Evolutionary conservation across 306 rosid genomes (phyloP), one percentile per base, ranked within the genome.

Genomic region (Ormosia emarginata): DNA sequence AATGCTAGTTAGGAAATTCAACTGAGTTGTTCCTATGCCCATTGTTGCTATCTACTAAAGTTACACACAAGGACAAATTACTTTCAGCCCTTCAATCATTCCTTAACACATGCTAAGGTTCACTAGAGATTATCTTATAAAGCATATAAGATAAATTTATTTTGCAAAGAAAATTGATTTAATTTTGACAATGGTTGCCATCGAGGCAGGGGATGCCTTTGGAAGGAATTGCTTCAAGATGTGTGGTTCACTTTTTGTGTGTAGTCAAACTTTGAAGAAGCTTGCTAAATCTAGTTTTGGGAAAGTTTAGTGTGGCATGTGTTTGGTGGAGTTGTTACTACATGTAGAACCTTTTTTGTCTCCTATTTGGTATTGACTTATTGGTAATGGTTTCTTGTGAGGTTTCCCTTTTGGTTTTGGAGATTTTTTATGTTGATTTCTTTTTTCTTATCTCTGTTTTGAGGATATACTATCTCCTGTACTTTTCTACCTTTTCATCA

Each of bases 201-300:
- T 24, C 0, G 24, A 24, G 1, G 24, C 24, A 24, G 24, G 24
- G 24, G 24, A 24, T 24, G 24, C 81, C 12, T 66, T 7, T 39
- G 55, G 11, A 56, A 29, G 53, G 67, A 72, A 29, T 15, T 72
- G 65, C 69, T 49, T 52, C 40, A 63, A 57, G 73, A 18, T 74
- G 59, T 18, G 7, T 41, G 34, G 5, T 64, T 53, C 61, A 49
- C 10, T 6, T 81, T 63, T 41, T 40, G 47, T 73, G 74, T 68
- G 1, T 72, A 63, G 56, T 61, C 68, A 70, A 58, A 58, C 79
- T 80, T 73, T 33, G 59, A 49, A 46, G 46, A 70, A 30, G 58
- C 37, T 70, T 70, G 30, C 62, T 49, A 49, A 71, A 71, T 49
- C 52, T 67, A 4, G 15, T 67, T 14, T 33, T 52, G 62, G 32